A percentile compares a stretch with the other conserved stretches of the same genome.
These are phyloP conservation scores for Solanum dulcamara DNA, from an alignment of 257 asterid species.

Conservation along the genomic window DNA sequence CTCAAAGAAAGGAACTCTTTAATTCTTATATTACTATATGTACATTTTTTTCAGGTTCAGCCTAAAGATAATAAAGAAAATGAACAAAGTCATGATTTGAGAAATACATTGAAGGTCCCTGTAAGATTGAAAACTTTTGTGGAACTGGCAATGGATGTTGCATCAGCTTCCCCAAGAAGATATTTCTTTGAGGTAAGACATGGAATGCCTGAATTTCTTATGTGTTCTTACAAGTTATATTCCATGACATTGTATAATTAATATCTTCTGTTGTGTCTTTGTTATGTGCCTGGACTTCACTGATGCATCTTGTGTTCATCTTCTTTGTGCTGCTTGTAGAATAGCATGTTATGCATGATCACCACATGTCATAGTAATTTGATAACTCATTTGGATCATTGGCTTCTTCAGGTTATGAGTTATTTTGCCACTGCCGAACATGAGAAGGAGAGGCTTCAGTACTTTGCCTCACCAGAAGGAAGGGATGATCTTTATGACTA, in stretches of 20 bases:
- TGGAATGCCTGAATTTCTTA: not conserved
- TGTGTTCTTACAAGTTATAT: not conserved
- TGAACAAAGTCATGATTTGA: constrained; percentile 6
- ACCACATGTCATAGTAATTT: not conserved
- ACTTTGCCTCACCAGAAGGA: constrained; percentile 92
- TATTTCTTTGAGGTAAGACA: constrained; percentile 85
- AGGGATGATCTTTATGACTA: constrained; percentile 93
- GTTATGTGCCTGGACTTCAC: not conserved
- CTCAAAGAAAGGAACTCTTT: not conserved
- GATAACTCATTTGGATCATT: not conserved
- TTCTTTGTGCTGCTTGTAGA: not conserved
- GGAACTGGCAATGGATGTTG: constrained; percentile 80
- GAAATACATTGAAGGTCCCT: constrained; percentile 24
- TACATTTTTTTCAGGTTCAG: constrained; percentile 38
- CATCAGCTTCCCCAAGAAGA: constrained; percentile 88
- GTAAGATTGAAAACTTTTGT: constrained; percentile 66
- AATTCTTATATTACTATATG: not conserved
- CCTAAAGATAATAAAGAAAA: constrained; percentile 25
- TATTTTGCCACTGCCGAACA: constrained; percentile 80
- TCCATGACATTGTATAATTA: not conserved
- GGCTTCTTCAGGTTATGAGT: constrained; percentile 66
- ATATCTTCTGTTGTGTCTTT: not conserved
- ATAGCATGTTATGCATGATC: not conserved
- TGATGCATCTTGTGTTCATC: not conserved
- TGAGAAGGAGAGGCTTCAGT: constrained; percentile 87